phyloP scores from a whole-genome alignment of 805 yeast genomes.

The Lipomyces mesembrius region DNA sequence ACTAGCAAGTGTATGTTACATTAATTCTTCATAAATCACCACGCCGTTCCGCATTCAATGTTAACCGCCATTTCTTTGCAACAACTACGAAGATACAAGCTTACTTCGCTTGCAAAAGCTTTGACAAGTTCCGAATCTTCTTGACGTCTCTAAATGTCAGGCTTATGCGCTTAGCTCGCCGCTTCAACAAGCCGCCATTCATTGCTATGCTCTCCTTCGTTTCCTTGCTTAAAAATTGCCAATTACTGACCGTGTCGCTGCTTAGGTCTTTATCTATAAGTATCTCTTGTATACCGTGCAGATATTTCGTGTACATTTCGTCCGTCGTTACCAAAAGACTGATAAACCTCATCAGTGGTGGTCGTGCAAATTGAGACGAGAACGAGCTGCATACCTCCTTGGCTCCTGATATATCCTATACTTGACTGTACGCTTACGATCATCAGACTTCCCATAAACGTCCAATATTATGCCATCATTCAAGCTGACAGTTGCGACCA shows the following conservation, averaged over 20 bases:
- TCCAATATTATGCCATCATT: conserved; percentile 28
- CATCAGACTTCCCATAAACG: conserved; percentile 20
- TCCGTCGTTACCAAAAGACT: conserved; percentile 32
- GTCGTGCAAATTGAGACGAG: background rate
- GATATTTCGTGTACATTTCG: conserved; percentile 22
- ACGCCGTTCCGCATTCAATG: no score
- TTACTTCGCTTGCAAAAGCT: conserved; percentile 9
- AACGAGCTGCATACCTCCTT: conserved; percentile 17
- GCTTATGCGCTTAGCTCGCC: conserved; percentile 24
- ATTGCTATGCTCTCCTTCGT: conserved; percentile 9
- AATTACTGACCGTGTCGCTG: conserved; percentile 24
- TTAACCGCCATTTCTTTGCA: no score
- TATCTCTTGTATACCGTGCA: conserved; percentile 33
- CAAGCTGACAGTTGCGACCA: conserved; percentile 37
- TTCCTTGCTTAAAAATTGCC: conserved; percentile 21
- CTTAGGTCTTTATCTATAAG: conserved; percentile 17
- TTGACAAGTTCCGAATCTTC: conserved; percentile 22
- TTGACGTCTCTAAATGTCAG: conserved; percentile 35
- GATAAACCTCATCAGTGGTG: background rate
- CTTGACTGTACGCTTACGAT: conserved; percentile 12
- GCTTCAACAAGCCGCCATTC: conserved; percentile 8
- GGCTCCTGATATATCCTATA: conserved; percentile 35
- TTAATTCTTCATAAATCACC: no score
- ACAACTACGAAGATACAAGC: background rate
- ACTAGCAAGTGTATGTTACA: no score